These are phyloP conservation scores for Serendipita indica DNA, from an alignment of 768 basidiomycete species.

Conservation along the genomic window DNA sequence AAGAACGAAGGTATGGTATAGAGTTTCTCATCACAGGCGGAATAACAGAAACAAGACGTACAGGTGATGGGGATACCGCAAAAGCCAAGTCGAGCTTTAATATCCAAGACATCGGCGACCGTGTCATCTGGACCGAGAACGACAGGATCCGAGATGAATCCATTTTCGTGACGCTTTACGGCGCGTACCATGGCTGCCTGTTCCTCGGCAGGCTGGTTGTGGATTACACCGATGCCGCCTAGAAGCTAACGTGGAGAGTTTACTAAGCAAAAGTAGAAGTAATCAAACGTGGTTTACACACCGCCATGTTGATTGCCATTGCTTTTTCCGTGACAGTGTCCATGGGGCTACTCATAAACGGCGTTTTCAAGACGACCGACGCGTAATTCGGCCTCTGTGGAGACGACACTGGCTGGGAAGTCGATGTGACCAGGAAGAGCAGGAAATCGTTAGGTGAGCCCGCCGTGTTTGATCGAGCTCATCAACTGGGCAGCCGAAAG, in stretches of 20 bases:
- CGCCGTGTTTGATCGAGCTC: constrained; percentile 72
- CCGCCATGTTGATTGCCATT: constrained; percentile 88
- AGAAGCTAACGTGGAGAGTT: constrained; percentile 38
- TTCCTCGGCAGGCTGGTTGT: constrained; percentile 69
- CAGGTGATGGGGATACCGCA: constrained; percentile 96
- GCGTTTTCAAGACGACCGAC: constrained; percentile 82
- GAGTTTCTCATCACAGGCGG: constrained; percentile 30
- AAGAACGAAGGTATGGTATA: constrained; percentile 74
- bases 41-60: constrained; percentile 29
- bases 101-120: constrained; percentile 82
- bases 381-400: constrained; percentile 74
- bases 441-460: constrained; percentile 97
- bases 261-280: neutral
- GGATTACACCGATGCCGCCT: constrained; percentile 95
- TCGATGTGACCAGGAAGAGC: constrained; percentile 90
- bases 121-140: constrained; percentile 63
- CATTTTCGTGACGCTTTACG: constrained; percentile 97
- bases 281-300: no score
- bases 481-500: constrained; percentile 75
- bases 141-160: constrained; percentile 92
- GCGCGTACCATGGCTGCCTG: constrained; percentile 97
- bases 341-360: constrained; percentile 97
- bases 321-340: constrained; percentile 95
- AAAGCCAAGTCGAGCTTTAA: constrained; percentile 85
- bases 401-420: constrained; percentile 69